Evolutionary conservation across 805 yeast species (phyloP), one percentile per base, ranked within the genome.

Genomic region (Ogataea ganodermae): DNA sequence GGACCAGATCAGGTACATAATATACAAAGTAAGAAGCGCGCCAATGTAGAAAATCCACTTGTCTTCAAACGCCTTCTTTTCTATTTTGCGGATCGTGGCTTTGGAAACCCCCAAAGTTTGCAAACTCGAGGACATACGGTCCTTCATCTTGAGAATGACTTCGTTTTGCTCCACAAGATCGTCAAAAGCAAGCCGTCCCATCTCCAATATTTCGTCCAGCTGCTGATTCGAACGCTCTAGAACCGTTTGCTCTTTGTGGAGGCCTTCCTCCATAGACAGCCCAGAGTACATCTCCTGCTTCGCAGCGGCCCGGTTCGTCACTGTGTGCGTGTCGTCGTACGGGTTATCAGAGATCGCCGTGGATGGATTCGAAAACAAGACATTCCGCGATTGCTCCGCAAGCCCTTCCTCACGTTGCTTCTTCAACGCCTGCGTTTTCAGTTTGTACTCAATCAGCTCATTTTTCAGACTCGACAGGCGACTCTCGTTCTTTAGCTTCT

Each of bases 101-200:
- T 81, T 83, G 27, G 96, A 86, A 1, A 94, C 86, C 5, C 97
- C 97, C 49, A 94, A 74, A 1, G 96, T 89, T 40, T 79, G 74
- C 52, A 94, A 80, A 21, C 87, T 78, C 43, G 81, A 76, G 38
- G 83, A 79, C 70, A 94, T 74, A 53, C 75, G 79, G 35, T 73
- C 68, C 53, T 85, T 89, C 24, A 92, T 74, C 49, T 73, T 72
- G 47, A 76, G 71, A 47, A 92, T 73, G 23, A 84, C 75, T 58
- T 84, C 85, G 65, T 89, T 88, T 63, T 94, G 97, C 39, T 85
- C 90, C 16, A 86, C 85, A 18, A 94, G 72, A 61, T 91, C 96
- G 42, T 87, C 95, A 54, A 89, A 79, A 1, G 96, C 89, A 41
- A 78, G 77, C 50, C 86, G 80, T 2, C 97, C 98, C 84, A 89